Evolutionary conservation across 2,329 filamentous ascomycete species (phyloP), one percentile per base, ranked within the genome.

Genomic region (Colletotrichum neosansevieriae): DNA sequence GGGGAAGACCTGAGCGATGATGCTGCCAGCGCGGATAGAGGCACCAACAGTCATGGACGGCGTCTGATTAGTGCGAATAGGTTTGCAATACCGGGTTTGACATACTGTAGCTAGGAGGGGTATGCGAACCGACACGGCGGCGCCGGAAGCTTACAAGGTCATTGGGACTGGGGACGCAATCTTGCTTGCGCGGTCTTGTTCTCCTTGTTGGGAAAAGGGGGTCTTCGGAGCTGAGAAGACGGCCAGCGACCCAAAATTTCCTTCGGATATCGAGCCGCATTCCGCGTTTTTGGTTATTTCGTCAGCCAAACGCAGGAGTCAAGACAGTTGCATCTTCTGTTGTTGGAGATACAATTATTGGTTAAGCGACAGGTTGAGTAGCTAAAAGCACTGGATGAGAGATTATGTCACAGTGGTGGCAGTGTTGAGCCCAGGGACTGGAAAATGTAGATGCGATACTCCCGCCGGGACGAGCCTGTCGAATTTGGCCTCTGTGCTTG

Each of bases 181-280:
- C 24, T 63, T 62, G 64, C 44, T 63, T 58, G 42, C 34, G 51
- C 59, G 63, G 63, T 44, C 58, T 51, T 63, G 64, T 58, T 67
- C 64, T 63, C 58, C 59, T 50, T 51, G 58, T 47, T 67, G 34
- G 58, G 59, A 61, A 67, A 67, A 63, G 12, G 64, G 59, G 58
- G 24, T 53, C 50, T 34, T 63, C 36, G 51, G 29, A 53, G 47
- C 36, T 34, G 36, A 57, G 51, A 49, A 58, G 50, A 44, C 29
- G 44, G n/a, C 17, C 21, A 45, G 17, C 34, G 59, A 58, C 64
- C 44, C 58, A 58, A 51, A 44, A 36, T 29, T 63, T 34, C 17
- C n/a, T 36, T 63, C 64, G 59, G 64, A 67, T 63, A 67, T 67
- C 64, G 64, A 67, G 51, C 59, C 51, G 51, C 29, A 58, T 67